phyloP scores from a whole-genome alignment of 140 eudicot species.

The Flaveria floridana region DNA sequence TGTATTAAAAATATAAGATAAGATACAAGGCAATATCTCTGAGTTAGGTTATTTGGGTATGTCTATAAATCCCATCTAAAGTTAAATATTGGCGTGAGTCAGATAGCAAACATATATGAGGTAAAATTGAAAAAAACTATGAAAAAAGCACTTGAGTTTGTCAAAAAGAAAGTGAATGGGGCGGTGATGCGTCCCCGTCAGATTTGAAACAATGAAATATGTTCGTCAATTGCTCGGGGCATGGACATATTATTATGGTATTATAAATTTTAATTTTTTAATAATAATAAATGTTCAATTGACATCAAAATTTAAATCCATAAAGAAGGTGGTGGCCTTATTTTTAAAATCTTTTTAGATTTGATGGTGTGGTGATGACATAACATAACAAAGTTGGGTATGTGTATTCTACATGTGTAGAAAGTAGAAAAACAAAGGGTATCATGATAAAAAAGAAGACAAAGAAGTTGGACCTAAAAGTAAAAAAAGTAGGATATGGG shows the following conservation, averaged over 20 bases:
- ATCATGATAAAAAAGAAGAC: slow-evolving; percentile 24
- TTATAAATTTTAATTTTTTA: neutral
- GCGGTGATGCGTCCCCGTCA: neutral
- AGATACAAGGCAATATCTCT: neutral
- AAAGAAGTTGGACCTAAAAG: slow-evolving; percentile 35
- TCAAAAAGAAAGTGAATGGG: neutral
- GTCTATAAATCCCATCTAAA: neutral
- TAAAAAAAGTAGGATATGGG: slow-evolving; percentile 18
- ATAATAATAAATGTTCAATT: neutral
- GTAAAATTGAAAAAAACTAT: neutral
- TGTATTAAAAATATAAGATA: too few species aligned
- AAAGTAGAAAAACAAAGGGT: slow-evolving; percentile 24
- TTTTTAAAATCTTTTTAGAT: slow-evolving; percentile 21
- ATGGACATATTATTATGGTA: neutral
- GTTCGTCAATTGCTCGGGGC: neutral
- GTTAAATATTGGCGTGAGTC: neutral
- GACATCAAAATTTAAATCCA: slow-evolving; percentile 6
- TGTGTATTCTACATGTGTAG: slow-evolving; percentile 18
- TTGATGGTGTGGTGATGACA: slow-evolving; percentile 37
- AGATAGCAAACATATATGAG: too few species aligned
- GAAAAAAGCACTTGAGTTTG: neutral
- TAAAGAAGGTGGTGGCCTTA: slow-evolving; percentile 9
- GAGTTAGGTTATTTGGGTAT: neutral
- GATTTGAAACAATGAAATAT: neutral
- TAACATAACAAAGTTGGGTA: slow-evolving; percentile 29